Base-by-base conservation (phyloP, 2,329 filamentous ascomycete species). In the Diaporthe aspalathi region DNA sequence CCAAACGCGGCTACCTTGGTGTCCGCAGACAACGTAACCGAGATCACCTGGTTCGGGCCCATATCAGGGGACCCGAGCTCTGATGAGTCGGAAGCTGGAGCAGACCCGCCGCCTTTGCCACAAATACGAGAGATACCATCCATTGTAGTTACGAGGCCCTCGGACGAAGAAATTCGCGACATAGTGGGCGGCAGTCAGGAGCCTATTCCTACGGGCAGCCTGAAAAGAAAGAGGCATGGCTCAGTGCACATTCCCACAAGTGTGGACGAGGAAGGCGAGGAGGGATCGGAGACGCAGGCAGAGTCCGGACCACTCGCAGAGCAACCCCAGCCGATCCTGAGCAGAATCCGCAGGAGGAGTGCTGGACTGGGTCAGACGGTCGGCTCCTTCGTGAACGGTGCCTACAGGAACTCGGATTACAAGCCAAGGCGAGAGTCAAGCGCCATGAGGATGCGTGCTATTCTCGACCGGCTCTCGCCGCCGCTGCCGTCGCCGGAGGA, bases 361-460 rank as follows among this genome's bases (percentile, higher is more conserved):
- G 32, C 60, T 11, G 65, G 69, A 17, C 27, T 69, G 14, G 66
- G 72, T 2, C 57, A 60, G 16, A 60, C 66, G 38, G 22, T 71
- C 5, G 60, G 69, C 16, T 60, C 65, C 45, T 62, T 71, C 35
- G 35, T 69, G n/a, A 73, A 73, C 35, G 69, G 72, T 20, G 72
- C 62, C 22, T 71, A 71, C 49, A 43, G 60, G 22, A 73, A 73
- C 17, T 7, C 60, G 16, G 72, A 73, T 22, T 68, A 73, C 38
- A 68, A 52, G 17, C 72, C 72, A 16, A 54, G 72, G 16, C 65
- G 72, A 17, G 69, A 71, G n/a, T 71, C 72, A 2, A 71, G 52
- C 17, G 47, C 52, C 5, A 20, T 47, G 8, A 54, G 70, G 3
- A 70, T 72, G 40, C 68, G 50, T 24, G 60, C 56, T 9, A 71